Percentiles rank a stretch among this genome's conserved stretches.
Conservation (phyloP, 306 rosid species). For the Citrullus colocynthis region DNA sequence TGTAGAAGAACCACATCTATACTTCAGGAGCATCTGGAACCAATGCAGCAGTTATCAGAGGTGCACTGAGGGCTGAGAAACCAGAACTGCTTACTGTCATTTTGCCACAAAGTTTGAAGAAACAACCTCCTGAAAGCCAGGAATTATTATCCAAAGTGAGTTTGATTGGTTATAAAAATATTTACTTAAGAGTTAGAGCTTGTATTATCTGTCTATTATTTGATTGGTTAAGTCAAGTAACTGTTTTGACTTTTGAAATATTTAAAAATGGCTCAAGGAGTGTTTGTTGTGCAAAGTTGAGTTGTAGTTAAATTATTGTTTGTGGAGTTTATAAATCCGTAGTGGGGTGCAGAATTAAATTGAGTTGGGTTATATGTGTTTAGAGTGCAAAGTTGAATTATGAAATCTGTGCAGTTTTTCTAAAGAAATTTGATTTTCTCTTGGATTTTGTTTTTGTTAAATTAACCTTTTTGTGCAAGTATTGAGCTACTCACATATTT, state of each 20-base stretch:
- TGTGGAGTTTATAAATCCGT: too few relatives aligned
- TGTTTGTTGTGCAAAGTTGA: too few relatives aligned
- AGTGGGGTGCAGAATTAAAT: too few relatives aligned
- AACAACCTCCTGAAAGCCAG: constrained; percentile 98
- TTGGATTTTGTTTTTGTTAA: too few relatives aligned
- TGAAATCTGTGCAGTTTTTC: too few relatives aligned
- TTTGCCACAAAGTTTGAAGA: constrained; percentile 91
- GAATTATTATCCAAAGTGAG: constrained; percentile 90
- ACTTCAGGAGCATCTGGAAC: constrained; percentile 99
- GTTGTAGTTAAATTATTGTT: too few relatives aligned
- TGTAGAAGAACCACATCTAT: constrained; percentile 87
- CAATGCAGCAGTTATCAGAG: constrained; percentile 98
- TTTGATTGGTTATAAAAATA: constrained; percentile 1
- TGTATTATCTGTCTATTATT: background rate
- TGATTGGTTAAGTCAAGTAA: background rate
- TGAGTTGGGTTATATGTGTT: too few relatives aligned
- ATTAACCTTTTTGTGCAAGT: too few relatives aligned
- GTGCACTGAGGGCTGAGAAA: constrained; percentile 98
- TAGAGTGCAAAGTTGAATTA: too few relatives aligned
- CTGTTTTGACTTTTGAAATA: background rate
- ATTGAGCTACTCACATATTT: too few relatives aligned
- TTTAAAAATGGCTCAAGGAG: background rate
- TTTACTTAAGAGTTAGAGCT: background rate
- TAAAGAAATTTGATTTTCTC: too few relatives aligned
- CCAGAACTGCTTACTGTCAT: constrained; percentile 96